These are phyloP conservation scores for Chaetoceros tenuissimus DNA, from an alignment of 108 stramenopile species.

Conservation along the genomic window DNA sequence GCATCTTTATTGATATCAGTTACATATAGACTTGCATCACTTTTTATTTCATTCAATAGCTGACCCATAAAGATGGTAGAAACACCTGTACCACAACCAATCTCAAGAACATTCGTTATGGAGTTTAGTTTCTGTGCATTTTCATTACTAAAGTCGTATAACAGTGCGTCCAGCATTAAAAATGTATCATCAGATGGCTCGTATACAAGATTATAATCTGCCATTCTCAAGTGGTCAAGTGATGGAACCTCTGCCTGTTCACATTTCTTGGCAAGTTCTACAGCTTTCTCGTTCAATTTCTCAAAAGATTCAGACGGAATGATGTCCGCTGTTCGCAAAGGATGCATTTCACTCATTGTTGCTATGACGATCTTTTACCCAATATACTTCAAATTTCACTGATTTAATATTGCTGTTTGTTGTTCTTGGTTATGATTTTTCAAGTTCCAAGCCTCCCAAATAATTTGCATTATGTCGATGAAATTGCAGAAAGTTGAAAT, in stretches of 20 bases:
- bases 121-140: slow-evolving; percentile 4
- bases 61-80: slow-evolving; percentile 49
- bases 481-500: too few relatives aligned
- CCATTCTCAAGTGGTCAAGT: slow-evolving; percentile 53
- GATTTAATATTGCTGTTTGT: too few relatives aligned
- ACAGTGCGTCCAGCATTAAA: slow-evolving; percentile 75
- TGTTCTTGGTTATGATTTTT: too few relatives aligned
- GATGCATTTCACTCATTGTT: slow-evolving; percentile 30
- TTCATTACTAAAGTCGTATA: slow-evolving; percentile 27
- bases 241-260: slow-evolving; percentile 53
- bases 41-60: slow-evolving; percentile 17
- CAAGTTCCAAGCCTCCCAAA: too few relatives aligned
- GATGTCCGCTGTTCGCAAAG: slow-evolving; percentile 25
- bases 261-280: slow-evolving; percentile 32
- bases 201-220: slow-evolving; percentile 74
- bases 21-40: slow-evolving; percentile 12
- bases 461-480: too few relatives aligned
- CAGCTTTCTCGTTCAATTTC: slow-evolving; percentile 41
- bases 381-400: too few relatives aligned
- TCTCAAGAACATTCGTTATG: slow-evolving; percentile 39
- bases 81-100: slow-evolving; percentile 81
- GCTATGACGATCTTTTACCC: neutral
- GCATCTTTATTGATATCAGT: slow-evolving; percentile 80
- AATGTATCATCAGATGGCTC: slow-evolving; percentile 89
- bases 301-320: slow-evolving; percentile 21